Conservation (phyloP, 805 yeast species). For the Candida verbasci region DNA sequence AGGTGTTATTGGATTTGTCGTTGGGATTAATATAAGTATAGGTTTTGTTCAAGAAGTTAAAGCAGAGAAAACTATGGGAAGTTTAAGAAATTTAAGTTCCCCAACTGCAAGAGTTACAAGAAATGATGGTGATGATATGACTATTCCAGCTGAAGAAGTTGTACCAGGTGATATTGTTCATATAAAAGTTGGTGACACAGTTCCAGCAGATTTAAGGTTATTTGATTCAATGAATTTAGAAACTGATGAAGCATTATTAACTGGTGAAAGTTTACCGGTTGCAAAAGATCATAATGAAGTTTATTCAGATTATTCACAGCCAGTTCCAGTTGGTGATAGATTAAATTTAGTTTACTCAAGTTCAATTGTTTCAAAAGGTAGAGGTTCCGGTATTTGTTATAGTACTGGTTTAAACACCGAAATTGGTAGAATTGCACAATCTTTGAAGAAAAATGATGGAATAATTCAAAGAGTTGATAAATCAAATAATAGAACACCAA, state of each 20-base stretch:
- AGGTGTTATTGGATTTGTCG: conserved; percentile 44
- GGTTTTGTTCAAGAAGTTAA: conserved; percentile 49
- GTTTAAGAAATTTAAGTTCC: conserved; percentile 42
- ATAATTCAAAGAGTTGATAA: conserved; percentile 30
- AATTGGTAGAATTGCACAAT: conserved; percentile 37
- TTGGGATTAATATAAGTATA: conserved; percentile 42
- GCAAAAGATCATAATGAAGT: conserved; percentile 28
- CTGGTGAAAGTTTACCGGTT: conserved; percentile 36
- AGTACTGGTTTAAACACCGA: conserved; percentile 38
- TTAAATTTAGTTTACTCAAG: conserved; percentile 32
- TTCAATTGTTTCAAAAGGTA: conserved; percentile 38
- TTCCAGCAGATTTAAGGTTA: conserved; percentile 41
- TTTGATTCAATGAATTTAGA: conserved; percentile 32
- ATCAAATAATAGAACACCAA: conserved; percentile 31
- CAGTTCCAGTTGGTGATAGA: conserved; percentile 34
- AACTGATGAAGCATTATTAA: conserved; percentile 42
- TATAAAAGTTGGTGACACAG: conserved; percentile 37
- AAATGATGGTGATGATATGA: conserved; percentile 29
- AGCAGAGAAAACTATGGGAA: conserved; percentile 50
- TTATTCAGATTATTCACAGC: conserved; percentile 33
- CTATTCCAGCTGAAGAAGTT: conserved; percentile 38
- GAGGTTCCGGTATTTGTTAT: conserved; percentile 36
- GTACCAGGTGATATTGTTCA: conserved; percentile 43
- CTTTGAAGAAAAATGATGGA: conserved; percentile 21
- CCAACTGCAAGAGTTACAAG: conserved; percentile 45